Conservation (phyloP, 371 early-diverging fungal genomes). For the Mycotypha africana region DNA sequence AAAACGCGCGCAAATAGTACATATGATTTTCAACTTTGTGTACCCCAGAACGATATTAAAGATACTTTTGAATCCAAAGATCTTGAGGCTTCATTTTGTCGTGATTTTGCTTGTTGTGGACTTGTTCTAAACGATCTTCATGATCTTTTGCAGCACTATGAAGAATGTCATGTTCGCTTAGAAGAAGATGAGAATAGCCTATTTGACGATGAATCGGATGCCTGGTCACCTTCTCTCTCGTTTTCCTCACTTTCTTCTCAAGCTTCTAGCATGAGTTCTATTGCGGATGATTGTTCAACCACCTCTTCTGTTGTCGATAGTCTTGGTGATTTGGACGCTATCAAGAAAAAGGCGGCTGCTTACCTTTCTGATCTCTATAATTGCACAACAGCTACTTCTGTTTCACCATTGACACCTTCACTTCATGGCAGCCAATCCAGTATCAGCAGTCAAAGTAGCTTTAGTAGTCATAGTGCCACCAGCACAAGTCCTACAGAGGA, state of each 20-base stretch:
- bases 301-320: background rate
- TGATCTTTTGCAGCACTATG: constrained; percentile 89
- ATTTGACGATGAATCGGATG: constrained; percentile 21
- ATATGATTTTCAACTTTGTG: constrained; percentile 33
- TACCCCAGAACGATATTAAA: constrained; percentile 27
- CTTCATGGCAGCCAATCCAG: too few species aligned
- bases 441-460: too few species aligned
- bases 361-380: constrained; percentile 27
- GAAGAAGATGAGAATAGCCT: constrained; percentile 62
- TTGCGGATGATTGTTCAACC: constrained; percentile 3
- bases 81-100: constrained; percentile 83
- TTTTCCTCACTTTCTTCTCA: constrained; percentile 17
- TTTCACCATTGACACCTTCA: too few species aligned
- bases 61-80: constrained; percentile 75
- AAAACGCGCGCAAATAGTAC: constrained; percentile 6
- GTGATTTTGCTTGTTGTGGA: constrained; percentile 91
- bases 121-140: constrained; percentile 76
- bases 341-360: constrained; percentile 5
- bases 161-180: constrained; percentile 83
- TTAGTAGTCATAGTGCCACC: too few species aligned
- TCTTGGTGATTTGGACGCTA: background rate
- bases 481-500: too few species aligned
- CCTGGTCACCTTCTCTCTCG: constrained; percentile 23
- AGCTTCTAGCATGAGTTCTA: too few species aligned
- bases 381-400: too few species aligned